Conservation (phyloP, 306 rosid species). For the Ammopiptanthus mongolicus region DNA sequence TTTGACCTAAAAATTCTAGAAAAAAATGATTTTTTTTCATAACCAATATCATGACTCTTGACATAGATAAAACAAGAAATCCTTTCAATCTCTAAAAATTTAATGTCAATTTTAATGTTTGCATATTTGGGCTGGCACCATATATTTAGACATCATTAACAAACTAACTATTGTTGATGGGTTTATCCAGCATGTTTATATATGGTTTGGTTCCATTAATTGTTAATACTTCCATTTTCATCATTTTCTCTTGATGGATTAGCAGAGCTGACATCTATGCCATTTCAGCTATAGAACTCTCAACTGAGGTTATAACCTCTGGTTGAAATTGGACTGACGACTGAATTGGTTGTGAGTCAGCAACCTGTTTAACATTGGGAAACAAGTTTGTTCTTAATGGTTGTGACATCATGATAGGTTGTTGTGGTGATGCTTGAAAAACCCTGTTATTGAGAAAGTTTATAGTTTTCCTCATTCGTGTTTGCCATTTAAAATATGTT, state of each 20-base stretch:
- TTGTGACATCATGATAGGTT: neutral
- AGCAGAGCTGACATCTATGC: too few species aligned
- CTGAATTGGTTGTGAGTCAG: neutral
- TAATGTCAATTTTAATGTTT: constrained; percentile 31
- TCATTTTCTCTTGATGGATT: neutral
- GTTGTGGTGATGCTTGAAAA: neutral
- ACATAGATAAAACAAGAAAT: too few species aligned
- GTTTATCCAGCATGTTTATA: constrained; percentile 32
- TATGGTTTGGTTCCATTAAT: constrained; percentile 10
- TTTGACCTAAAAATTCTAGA: too few species aligned
- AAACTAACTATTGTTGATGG: neutral
- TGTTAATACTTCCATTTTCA: too few species aligned
- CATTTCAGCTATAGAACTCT: too few species aligned
- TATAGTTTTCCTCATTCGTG: neutral
- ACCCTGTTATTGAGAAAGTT: neutral
- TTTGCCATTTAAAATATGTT: too few species aligned
- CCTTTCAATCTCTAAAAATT: constrained; percentile 23
- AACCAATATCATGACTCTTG: too few species aligned
- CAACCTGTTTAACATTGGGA: neutral
- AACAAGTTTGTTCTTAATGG: neutral
- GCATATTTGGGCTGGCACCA: neutral
- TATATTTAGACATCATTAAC: neutral
- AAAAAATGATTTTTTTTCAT: too few species aligned
- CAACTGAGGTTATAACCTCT: too few species aligned
- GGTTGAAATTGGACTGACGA: neutral